Conservation (phyloP, 768 basidiomycete species). For the Auriculariales sp. region DNA sequence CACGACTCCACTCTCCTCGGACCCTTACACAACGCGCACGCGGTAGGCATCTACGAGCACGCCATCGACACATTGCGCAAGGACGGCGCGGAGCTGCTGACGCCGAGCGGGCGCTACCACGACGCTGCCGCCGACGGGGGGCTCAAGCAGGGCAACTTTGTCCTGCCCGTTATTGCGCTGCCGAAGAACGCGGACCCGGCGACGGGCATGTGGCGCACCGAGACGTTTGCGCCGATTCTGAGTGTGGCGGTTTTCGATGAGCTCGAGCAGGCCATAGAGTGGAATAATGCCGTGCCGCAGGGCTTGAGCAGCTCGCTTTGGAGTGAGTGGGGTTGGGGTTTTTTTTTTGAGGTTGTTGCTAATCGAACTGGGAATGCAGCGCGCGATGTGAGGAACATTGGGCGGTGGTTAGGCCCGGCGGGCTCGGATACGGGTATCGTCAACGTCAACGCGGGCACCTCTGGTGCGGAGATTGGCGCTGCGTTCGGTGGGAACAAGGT, state of each 20-base stretch:
- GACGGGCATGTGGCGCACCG: constrained; percentile 57
- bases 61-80: constrained; percentile 47
- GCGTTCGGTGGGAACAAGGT: constrained; percentile 94
- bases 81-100: constrained; percentile 60
- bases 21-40: constrained; percentile 63
- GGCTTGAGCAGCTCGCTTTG: constrained; percentile 87
- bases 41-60: constrained; percentile 47
- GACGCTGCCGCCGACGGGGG: constrained; percentile 42
- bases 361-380: too few relatives aligned
- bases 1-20: constrained; percentile 60
- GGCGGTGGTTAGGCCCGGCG: constrained; percentile 82
- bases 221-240: constrained; percentile 82
- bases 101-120: background rate
- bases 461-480: constrained; percentile 64
- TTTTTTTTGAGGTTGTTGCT: too few relatives aligned
- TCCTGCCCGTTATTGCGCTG: constrained; percentile 73
- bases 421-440: constrained; percentile 90
- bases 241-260: constrained; percentile 79
- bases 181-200: constrained; percentile 40
- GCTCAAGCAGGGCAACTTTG: constrained; percentile 66
- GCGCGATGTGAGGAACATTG: constrained; percentile 63
- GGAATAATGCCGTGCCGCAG: constrained; percentile 85
- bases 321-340: constrained; percentile 24
- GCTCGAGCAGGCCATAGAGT: constrained; percentile 71
- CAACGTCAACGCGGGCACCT: constrained; percentile 65